Conservation (phyloP, 176 grass and related monocot species). For the Carex cristatella region DNA sequence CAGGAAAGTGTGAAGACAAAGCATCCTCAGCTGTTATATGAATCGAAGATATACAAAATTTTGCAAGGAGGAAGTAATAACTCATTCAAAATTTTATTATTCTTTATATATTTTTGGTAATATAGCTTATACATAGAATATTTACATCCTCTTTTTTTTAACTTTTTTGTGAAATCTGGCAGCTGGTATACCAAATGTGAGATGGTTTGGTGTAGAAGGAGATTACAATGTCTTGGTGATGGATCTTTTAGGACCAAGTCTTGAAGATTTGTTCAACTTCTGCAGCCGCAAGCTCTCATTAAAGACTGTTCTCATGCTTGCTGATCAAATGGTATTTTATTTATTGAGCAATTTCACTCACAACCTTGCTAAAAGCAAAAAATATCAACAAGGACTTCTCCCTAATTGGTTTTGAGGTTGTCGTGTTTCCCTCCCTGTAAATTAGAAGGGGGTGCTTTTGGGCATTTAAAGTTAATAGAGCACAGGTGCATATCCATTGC, state of each 20-base stretch:
- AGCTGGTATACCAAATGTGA: conserved; percentile 91
- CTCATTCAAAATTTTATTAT: background rate
- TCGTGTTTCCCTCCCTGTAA: background rate
- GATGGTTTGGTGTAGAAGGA: conserved; percentile 96
- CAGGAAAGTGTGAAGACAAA: conserved; percentile 99
- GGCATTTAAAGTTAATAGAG: background rate
- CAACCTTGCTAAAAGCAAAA: background rate
- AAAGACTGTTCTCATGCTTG: conserved; percentile 98
- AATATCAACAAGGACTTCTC: background rate
- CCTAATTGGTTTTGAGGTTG: background rate
- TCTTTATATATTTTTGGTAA: conserved; percentile 13
- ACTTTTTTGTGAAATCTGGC: conserved; percentile 31
- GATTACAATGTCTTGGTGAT: conserved; percentile 98
- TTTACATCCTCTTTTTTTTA: conserved; percentile 3
- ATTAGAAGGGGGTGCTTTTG: background rate
- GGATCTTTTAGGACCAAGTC: conserved; percentile 89
- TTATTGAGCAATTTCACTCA: background rate
- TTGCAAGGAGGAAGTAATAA: conserved; percentile 91
- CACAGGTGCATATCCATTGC: background rate
- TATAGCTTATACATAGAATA: background rate
- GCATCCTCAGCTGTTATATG: conserved; percentile 94
- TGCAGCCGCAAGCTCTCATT: conserved; percentile 95
- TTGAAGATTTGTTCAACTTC: conserved; percentile 98
- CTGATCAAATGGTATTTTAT: conserved; percentile 85
- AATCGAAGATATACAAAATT: conserved; percentile 93